Evolutionary conservation across 371 early-diverging fungal genomes (phyloP), one percentile per base, ranked within the genome.

Genomic region (Mortierella sp.): DNA sequence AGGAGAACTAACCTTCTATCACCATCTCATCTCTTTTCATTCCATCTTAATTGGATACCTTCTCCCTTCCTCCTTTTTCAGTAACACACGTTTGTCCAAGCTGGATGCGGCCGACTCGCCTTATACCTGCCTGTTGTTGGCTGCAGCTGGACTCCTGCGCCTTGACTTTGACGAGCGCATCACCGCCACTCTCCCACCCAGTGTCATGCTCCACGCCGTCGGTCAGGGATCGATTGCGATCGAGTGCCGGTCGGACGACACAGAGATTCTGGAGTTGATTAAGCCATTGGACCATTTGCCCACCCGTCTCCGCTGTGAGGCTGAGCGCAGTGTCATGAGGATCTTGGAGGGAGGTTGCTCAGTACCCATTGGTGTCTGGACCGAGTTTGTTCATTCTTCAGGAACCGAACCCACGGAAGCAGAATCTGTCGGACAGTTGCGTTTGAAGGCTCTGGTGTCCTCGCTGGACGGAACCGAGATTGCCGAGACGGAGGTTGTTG

Each of bases 291-390:
- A 95, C 58, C 95, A 98, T 79, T 43, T 78, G 48, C 89, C 88
- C 7, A 95, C 98, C 0, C 88, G 93, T 48, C 73, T 96, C 49
- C 85, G 93, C 29, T 97, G 97, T 75, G 85, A 90, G 43, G 94
- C 96, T 7, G 99, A 99, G 83, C 96, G 99, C n/a, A 90, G 94
- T 41, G 90, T 98, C 80, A 96, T 99, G 97, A 93, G 97, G 32
- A 89, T 88, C 35, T 88, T 99, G 29, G 98, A 99, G 89, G 99
- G 99, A 49, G 99, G 99, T 1, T 99, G 99, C 90, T 95, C 94
- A 75, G 98, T 99, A 71, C 99, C 99, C 8, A 95, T 99, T 81
- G 99, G 98, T 72, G 98, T 98, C 29, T 91, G 91, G 81, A 93
- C 97, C 2, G 81, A 79, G 70, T 90, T 93, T 84, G 76, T 76